These are phyloP conservation scores for Chytriomyces sp. DNA, from an alignment of 192 early-diverging fungal species.

Conservation along the genomic window DNA sequence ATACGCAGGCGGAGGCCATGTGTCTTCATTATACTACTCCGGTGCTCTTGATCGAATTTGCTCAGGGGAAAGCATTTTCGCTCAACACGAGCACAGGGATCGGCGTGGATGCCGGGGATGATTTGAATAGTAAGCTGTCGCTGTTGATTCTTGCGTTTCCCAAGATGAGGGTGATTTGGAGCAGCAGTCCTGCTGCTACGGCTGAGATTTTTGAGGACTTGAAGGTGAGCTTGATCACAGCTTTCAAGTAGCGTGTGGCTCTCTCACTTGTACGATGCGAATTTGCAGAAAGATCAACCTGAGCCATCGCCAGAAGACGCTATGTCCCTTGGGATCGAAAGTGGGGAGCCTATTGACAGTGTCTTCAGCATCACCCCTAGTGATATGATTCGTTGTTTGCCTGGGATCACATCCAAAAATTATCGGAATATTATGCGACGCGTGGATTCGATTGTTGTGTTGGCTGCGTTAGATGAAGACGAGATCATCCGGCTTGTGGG, in stretches of 20 bases:
- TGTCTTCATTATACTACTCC: constrained; percentile 75
- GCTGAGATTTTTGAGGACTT: constrained; percentile 90
- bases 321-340: constrained; percentile 70
- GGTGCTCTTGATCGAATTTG: constrained; percentile 91
- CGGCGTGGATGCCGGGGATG: constrained; percentile 10
- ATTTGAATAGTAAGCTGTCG: constrained; percentile 35
- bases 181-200: constrained; percentile 78
- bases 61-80: constrained; percentile 78
- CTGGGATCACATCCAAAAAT: constrained; percentile 82
- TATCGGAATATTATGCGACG: constrained; percentile 73
- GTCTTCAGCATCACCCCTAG: constrained; percentile 71
- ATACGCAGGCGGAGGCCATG: constrained; percentile 91
- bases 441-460: constrained; percentile 64
- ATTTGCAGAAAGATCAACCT: constrained; percentile 63
- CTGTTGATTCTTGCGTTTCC: constrained; percentile 84
- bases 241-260: not conserved
- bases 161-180: constrained; percentile 85
- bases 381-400: constrained; percentile 79
- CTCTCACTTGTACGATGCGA: not conserved
- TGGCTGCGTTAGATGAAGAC: constrained; percentile 55
- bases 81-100: constrained; percentile 23
- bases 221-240: constrained; percentile 53
- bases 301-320: constrained; percentile 77
- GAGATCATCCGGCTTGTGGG: constrained; percentile 63
- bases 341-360: constrained; percentile 61